These are phyloP conservation scores for Albizia julibrissin DNA, from an alignment of 306 rosid genomes.

Conservation along the genomic window DNA sequence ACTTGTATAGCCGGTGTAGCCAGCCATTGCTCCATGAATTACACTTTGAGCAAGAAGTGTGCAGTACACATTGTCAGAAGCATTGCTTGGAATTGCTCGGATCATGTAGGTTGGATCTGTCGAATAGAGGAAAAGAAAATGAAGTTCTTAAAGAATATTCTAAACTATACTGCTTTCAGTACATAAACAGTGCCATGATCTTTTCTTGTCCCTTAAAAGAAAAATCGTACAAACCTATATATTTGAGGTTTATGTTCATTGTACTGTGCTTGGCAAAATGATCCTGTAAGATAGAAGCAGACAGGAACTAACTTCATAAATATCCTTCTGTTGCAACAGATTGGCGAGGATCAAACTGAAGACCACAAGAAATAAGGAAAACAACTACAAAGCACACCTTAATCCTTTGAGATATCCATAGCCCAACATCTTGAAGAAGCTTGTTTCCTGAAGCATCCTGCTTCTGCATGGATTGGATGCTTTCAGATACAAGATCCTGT, in stretches of 20 bases:
- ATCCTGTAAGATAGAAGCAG: conserved; percentile 57
- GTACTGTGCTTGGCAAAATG: conserved; percentile 49
- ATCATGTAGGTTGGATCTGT: conserved; percentile 98
- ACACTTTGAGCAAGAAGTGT: conserved; percentile 96
- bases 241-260: conserved; percentile 77
- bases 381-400: conserved; percentile 54
- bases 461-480: conserved; percentile 46
- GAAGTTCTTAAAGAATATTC: conserved; percentile 17
- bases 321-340: not conserved
- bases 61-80: conserved; percentile 91
- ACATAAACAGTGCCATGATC: not conserved
- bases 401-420: conserved; percentile 85
- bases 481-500: conserved; percentile 75
- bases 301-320: not conserved
- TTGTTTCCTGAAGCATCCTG: conserved; percentile 96
- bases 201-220: not conserved
- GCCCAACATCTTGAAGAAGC: conserved; percentile 93
- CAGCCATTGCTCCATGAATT: conserved; percentile 99
- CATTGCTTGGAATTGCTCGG: conserved; percentile 95
- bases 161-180: conserved; percentile 16
- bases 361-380: conserved; percentile 5
- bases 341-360: not conserved
- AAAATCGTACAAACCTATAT: conserved; percentile 66
- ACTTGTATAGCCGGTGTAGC: conserved; percentile 78
- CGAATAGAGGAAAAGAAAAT: conserved; percentile 4